Base-by-base conservation (phyloP, 768 basidiomycete genomes). In the Hygrocybe coccinea region DNA sequence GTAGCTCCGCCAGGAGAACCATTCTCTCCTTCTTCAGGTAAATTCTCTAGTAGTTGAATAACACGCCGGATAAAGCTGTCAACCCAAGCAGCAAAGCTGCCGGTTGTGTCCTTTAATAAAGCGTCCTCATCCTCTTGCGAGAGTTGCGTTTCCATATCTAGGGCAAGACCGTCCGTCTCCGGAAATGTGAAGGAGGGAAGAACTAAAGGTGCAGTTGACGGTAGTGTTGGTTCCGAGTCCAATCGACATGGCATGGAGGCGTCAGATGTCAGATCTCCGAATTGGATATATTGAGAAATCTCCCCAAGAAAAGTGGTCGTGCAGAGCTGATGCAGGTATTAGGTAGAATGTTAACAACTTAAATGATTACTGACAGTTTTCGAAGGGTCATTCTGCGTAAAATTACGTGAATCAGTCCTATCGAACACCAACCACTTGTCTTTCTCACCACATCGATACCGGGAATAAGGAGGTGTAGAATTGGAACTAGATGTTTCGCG, bases 41-140 rank as follows among this genome's bases (percentile, higher is more conserved):
- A 75, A 63, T 91, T 92, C 67, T 91, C 88, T 57, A 93, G 80
- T 5, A 94, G 72, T 54, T 86, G 79, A 34, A 94, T 84, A 9
- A 93, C 86, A 45, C 88, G 75, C 5, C 85, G 81, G 54, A 94
- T 77, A 68, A 93, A 90, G 59, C 77, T 84, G n/a, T 86, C 77
- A 6, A 93, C 77, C 91, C 91, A 92, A 62, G 87, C 87, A 1
- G 88, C 82, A 63, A 92, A 89, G 35, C 79, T 81, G 2, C 82
- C 79, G 14, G 90, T 89, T 19, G 85, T 81, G 55, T 88, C 79
- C 66, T 81, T 79, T 7, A 93, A 70, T 36, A 87, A 65, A 0
- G 76, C 78, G 67, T 93, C 87, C 65, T 92, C 90, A 56, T 91
- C 83, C 47, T 80, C 80, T 15, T 79, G 68, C 1, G 79, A 76